Conservation (phyloP, 495 filamentous ascomycete species). For the Copromyces sp. region DNA sequence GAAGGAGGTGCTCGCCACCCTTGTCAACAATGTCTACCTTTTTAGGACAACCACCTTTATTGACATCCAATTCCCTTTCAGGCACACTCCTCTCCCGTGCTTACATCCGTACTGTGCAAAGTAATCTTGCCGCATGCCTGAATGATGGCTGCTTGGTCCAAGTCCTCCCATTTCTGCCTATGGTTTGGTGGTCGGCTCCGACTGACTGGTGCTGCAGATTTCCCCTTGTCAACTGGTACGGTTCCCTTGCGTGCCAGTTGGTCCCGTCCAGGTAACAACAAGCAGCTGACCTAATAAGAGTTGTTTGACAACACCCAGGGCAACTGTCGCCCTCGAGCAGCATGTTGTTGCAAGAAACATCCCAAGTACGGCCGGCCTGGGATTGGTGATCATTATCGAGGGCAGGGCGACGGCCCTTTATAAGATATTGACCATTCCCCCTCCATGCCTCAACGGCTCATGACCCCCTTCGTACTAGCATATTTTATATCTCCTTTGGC, state of each 20-base stretch:
- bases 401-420: slow-evolving; percentile 9
- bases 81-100: background rate
- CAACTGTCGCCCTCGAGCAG: slow-evolving; percentile 10
- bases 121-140: slow-evolving; percentile 22
- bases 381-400: slow-evolving; percentile 6
- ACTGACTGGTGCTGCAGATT: slow-evolving; percentile 8
- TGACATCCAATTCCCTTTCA: slow-evolving; percentile 9
- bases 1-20: slow-evolving; percentile 10
- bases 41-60: slow-evolving; percentile 10
- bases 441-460: slow-evolving; percentile 6
- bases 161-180: background rate
- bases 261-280: background rate
- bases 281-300: background rate
- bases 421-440: slow-evolving; percentile 17
- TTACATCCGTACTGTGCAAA: slow-evolving; percentile 9
- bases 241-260: slow-evolving; percentile 37
- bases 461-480: slow-evolving; percentile 3
- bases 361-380: slow-evolving; percentile 8
- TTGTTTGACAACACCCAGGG: background rate
- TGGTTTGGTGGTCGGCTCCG: background rate
- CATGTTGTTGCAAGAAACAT: slow-evolving; percentile 9
- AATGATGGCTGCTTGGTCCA: slow-evolving; percentile 3
- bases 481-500: slow-evolving; percentile 28
- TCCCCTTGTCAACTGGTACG: slow-evolving; percentile 6
- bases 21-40: slow-evolving; percentile 2